A percentile compares a stretch with the other conserved stretches of the same genome.
Conservation (phyloP, 352 stramenopile species). For the Pythium insidiosum region DNA sequence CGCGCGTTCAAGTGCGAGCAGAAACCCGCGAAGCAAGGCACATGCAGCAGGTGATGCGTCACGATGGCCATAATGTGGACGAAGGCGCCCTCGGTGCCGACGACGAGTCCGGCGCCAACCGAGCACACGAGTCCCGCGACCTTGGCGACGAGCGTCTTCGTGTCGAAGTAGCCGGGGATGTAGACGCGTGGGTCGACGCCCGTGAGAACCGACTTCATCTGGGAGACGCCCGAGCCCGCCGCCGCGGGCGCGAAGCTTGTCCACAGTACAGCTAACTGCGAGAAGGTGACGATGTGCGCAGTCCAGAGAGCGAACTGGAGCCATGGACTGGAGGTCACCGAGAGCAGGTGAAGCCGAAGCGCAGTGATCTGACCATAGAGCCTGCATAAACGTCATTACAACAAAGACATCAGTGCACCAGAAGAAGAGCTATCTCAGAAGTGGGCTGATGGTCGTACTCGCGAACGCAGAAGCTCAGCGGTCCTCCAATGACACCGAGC, state of each 20-base stretch:
- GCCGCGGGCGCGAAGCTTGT: slow-evolving; percentile 66
- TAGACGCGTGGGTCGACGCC: slow-evolving; percentile 78
- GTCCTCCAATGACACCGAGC: slow-evolving; percentile 70
- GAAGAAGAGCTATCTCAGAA: too few relatives aligned
- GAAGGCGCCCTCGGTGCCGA: slow-evolving; percentile 98
- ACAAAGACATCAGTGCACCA: too few relatives aligned
- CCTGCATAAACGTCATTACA: slow-evolving; percentile 13
- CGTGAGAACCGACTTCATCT: slow-evolving; percentile 88
- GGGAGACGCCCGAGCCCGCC: slow-evolving; percentile 72
- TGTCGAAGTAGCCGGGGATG: slow-evolving; percentile 77
- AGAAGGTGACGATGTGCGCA: slow-evolving; percentile 65
- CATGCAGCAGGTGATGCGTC: slow-evolving; percentile 85
- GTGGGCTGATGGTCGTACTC: too few relatives aligned
- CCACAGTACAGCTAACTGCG: slow-evolving; percentile 52
- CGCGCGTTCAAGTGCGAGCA: slow-evolving; percentile 67
- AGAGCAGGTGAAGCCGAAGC: slow-evolving; percentile 35
- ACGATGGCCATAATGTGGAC: slow-evolving; percentile 95
- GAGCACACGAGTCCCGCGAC: slow-evolving; percentile 91
- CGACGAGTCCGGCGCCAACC: slow-evolving; percentile 90
- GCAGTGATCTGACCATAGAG: slow-evolving; percentile 28
- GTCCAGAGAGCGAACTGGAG: slow-evolving; percentile 51
- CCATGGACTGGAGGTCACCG: slow-evolving; percentile 17
- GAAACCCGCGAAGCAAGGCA: slow-evolving; percentile 62
- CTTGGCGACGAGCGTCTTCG: slow-evolving; percentile 81
- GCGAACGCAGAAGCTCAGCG: slow-evolving; percentile 68